Evolutionary conservation across 257 asterid species (phyloP).

Genomic region (Salvia rosmarinus): DNA sequence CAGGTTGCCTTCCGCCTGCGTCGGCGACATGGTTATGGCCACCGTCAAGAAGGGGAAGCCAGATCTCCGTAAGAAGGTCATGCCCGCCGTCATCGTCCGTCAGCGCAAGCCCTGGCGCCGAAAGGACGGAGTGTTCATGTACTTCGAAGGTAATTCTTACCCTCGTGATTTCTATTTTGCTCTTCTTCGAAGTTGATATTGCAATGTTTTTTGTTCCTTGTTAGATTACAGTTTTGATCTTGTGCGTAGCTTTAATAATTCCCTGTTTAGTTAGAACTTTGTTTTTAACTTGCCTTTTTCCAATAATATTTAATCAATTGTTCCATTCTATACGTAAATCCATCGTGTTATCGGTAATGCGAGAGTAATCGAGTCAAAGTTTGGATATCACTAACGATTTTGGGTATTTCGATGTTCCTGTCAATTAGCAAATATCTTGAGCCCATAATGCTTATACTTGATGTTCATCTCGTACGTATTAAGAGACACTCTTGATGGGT

Average conservation of each 20-base stretch:
- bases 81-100: constrained; percentile 72
- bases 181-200: background rate
- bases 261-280: too few relatives aligned
- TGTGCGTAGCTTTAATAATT: too few relatives aligned
- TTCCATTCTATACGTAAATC: background rate
- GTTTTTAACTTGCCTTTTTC: too few relatives aligned
- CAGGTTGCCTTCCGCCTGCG: constrained; percentile 73
- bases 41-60: constrained; percentile 81
- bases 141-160: constrained; percentile 59
- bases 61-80: constrained; percentile 72
- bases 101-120: constrained; percentile 80
- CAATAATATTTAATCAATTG: background rate
- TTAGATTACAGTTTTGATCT: background rate
- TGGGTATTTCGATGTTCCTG: background rate
- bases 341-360: too few relatives aligned
- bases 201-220: background rate
- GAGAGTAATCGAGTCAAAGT: background rate
- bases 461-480: background rate
- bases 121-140: constrained; percentile 79
- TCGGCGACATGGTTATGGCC: constrained; percentile 81
- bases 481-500: background rate
- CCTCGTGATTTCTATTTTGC: background rate
- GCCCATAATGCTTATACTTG: background rate
- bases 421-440: background rate
- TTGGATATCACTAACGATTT: background rate